These are phyloP conservation scores for Chytriomyces sp. DNA, from an alignment of 192 early-diverging fungal genomes.

Conservation along the genomic window DNA sequence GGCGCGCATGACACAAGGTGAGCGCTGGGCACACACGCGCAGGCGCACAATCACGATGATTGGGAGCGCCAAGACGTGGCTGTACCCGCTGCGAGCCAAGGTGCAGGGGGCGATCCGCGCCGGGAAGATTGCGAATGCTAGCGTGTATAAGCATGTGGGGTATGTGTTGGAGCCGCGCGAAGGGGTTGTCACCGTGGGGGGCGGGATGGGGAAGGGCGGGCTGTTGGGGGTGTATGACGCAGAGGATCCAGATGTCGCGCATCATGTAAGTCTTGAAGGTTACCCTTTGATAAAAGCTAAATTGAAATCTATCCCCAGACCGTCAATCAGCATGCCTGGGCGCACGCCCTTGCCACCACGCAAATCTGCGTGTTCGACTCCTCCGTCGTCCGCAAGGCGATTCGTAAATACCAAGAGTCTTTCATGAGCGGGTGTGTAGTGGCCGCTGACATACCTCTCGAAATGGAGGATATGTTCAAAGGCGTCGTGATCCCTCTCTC, in stretches of 20 bases:
- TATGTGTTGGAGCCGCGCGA: not conserved
- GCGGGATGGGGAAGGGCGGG: not conserved
- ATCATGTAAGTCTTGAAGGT: conserved; percentile 20
- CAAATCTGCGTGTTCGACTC: conserved; percentile 27
- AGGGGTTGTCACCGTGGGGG: not conserved
- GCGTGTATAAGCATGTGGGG: conserved; percentile 17
- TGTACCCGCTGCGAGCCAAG: conserved; percentile 13
- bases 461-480: conserved; percentile 22
- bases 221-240: conserved; percentile 12
- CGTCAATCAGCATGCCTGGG: conserved; percentile 11
- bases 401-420: conserved; percentile 19
- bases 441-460: conserved; percentile 9
- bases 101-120: conserved; percentile 1
- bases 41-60: not conserved
- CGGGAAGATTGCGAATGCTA: conserved; percentile 18
- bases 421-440: conserved; percentile 24
- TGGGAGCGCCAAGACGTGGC: not conserved
- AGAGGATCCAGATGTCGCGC: conserved; percentile 12
- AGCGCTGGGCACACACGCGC: conserved; percentile 3
- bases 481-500: conserved; percentile 18
- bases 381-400: conserved; percentile 15
- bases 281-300: not conserved
- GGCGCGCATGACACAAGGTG: not conserved
- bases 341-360: conserved; percentile 14
- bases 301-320: not conserved